A percentile compares a stretch with the other conserved stretches of the same genome.
phyloP scores from a whole-genome alignment of 257 asterid genomes.

The Solanum okadae region DNA sequence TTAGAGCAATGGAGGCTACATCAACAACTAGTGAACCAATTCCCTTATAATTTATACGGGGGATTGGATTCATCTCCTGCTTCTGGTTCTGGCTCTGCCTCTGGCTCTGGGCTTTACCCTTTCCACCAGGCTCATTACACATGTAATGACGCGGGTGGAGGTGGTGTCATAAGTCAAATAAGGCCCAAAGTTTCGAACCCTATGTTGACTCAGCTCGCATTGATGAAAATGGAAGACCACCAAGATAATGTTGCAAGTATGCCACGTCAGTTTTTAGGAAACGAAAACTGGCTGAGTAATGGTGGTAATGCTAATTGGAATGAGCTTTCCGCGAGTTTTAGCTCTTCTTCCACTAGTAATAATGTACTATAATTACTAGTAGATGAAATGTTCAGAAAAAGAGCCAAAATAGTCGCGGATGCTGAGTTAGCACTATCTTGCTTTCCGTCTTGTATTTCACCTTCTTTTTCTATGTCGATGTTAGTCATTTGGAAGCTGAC shows the following conservation, averaged over 20 bases:
- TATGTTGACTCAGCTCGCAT: slow-evolving; percentile 30
- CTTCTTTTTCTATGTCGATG: not conserved
- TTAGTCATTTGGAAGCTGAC: not conserved
- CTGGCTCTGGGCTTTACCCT: slow-evolving; percentile 4
- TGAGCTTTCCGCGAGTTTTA: slow-evolving; percentile 51
- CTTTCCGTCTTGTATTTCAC: not conserved
- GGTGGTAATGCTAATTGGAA: slow-evolving; percentile 35
- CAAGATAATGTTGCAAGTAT: slow-evolving; percentile 20
- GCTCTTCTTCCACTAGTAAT: slow-evolving; percentile 62
- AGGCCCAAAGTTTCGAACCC: slow-evolving; percentile 36
- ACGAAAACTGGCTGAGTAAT: slow-evolving; percentile 33
- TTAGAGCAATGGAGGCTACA: slow-evolving; percentile 55
- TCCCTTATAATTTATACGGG: slow-evolving; percentile 39
- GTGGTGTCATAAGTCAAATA: not conserved
- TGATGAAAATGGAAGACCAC: slow-evolving; percentile 56
- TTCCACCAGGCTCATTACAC: slow-evolving; percentile 19
- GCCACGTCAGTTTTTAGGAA: slow-evolving; percentile 44
- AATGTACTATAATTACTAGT: slow-evolving; percentile 29
- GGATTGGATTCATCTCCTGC: slow-evolving; percentile 20
- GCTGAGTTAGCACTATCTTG: not conserved
- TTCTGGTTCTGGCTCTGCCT: slow-evolving; percentile 4
- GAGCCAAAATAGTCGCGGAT: not conserved
- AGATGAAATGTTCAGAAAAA: not conserved
- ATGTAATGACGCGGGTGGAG: slow-evolving; percentile 23
- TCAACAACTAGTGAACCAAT: slow-evolving; percentile 41